phyloP scores from a whole-genome alignment of 73 alveolate species.

The Paramecium biaurelia region DNA sequence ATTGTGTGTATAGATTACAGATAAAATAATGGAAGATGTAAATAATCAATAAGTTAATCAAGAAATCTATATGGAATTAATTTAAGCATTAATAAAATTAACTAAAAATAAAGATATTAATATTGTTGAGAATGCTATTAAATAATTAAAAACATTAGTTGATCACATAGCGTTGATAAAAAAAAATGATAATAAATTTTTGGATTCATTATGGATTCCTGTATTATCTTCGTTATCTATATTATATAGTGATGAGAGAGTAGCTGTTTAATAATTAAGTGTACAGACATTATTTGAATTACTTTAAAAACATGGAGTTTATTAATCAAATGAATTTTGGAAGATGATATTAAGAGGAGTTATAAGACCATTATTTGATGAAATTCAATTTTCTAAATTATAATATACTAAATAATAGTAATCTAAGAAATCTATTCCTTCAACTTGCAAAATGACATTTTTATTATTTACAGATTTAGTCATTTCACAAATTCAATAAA shows the following conservation, averaged over 20 bases:
- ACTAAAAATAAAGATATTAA: constrained; percentile 51
- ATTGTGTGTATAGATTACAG: constrained; percentile 52
- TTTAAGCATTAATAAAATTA: constrained; percentile 55
- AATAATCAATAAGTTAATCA: neutral
- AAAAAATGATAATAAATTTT: neutral
- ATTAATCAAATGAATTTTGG: constrained; percentile 56
- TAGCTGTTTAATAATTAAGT: neutral
- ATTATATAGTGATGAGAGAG: constrained; percentile 55
- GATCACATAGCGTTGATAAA: constrained; percentile 24
- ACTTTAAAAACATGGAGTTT: constrained; percentile 15
- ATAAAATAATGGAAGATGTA: constrained; percentile 52
- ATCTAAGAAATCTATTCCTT: neutral
- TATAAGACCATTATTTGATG: constrained; percentile 64
- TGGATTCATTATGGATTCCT: constrained; percentile 51
- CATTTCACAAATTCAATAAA: neutral
- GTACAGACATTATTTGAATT: constrained; percentile 31
- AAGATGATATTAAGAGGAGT: constrained; percentile 64
- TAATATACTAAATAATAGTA: neutral
- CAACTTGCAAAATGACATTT: constrained; percentile 7
- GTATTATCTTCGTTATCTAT: constrained; percentile 44
- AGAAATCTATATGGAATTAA: constrained; percentile 57
- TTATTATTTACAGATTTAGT: constrained; percentile 1
- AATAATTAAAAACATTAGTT: neutral
- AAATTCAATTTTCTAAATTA: constrained; percentile 42
- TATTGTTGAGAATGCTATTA: constrained; percentile 34